Evolutionary conservation across 257 asterid species (phyloP), one percentile per base, ranked within the genome.

Genomic region (Ilex asprella): DNA sequence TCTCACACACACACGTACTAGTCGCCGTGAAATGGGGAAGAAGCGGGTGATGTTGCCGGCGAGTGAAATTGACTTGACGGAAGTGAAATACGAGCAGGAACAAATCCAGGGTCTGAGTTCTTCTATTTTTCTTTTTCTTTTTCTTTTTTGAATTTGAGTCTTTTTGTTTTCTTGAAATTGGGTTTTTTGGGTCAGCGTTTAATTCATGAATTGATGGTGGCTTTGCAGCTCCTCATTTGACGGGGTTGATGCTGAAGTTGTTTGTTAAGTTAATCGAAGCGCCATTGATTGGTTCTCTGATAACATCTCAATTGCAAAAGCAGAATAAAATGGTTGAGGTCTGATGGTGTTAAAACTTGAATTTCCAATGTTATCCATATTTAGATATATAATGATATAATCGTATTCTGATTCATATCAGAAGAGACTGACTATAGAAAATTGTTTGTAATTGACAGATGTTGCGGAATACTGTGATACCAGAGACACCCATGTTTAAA

Each of bases 221-320:
- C 16, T 31, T 61, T 73, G 86, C 83, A 91, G 98, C 98, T 69
- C 98, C 98, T 35, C 96, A 91, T 76, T 70, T 88, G 83, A 86
- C 95, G 77, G 96, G 98, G 70, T 61, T 75, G 62, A 65, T 65
- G 82, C 79, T 91, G 69, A 83, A 81, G 68, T 52, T 86, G 6
- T 86, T 86, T 63, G 79, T 83, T 53, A 80, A 69, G 62, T 47
- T 91, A 76, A 13, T 79, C 16, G 98, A 91, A 74, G 57, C 86
- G 29, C 90, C 94, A 16, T 56, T 70, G 13, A 57, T 86, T 66
- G 96, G 98, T 55, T 67, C 94, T 3, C 58, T 80, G 75, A 77
- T 91, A 16, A 29, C 78, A 12, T 67, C 76, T 67, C 60, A 44
- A 50, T 41, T 91, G 83, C 88, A 91, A 76, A 81, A 71, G 21